Evolutionary conservation across 371 early-diverging fungal species (phyloP), one percentile per base, ranked within the genome.

Genomic region (Parasitella parasitica): DNA sequence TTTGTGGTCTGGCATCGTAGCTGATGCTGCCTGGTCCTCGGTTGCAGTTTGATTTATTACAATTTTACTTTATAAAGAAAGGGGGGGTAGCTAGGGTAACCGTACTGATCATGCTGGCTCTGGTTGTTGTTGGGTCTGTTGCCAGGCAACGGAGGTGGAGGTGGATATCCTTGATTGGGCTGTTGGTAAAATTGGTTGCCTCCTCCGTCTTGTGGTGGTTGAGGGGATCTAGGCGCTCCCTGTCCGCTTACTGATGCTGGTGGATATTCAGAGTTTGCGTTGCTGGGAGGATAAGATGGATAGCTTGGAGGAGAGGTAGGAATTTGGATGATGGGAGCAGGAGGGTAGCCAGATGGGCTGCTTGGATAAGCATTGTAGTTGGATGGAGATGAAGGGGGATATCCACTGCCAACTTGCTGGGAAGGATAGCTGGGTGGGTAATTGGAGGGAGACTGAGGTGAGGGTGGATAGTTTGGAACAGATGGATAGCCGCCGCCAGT

Each of bases 1-100:
- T 11, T 66, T 97, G 7, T 84, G 89, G 63, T 71, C 81, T 16
- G 95, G 93, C 4, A 85, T 95, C 32, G 67, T 86, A 1, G 81
- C 84, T 0, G 92, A 93, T 64, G 48, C 64, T 24, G 64, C 66
- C 6, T 59, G 32, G 30, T 30, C 57, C 26, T 57, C 57, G 2
- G 46, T 57, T 41, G 20, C 41, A 41, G 41, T 41, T 15, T 41
- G 41, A 41, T 41, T 3, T 6, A 20, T 18, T 41, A 3, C n/a
- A n/a, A n/a, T n/a, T n/a, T n/a, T n/a, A n/a, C n/a, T n/a, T n/a
- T n/a, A n/a, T n/a, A n/a, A n/a, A n/a, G n/a, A n/a, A n/a, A n/a
- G n/a, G n/a, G 69, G 27, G 70, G 70, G 30, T 61, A 58, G 34
- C 49, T 35, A 18, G 64, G 64, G 49, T 69, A 69, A 9, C 62